Evolutionary conservation across 352 stramenopile species (phyloP).

Genomic region (Phytophthora megakarya): DNA sequence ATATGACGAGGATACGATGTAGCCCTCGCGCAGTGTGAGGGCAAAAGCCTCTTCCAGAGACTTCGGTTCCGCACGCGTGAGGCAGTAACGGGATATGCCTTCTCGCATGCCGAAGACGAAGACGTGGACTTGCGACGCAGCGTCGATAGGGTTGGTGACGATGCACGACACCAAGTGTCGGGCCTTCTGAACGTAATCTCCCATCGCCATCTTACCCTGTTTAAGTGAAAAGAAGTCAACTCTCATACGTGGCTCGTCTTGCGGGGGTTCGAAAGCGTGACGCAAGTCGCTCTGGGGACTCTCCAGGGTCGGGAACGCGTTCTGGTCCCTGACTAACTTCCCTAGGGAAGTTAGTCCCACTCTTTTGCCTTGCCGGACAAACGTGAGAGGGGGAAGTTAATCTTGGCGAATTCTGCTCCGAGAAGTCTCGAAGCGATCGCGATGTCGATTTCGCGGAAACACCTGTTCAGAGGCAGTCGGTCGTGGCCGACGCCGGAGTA

Average conservation of each 20-base stretch:
- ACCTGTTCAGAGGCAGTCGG: not conserved
- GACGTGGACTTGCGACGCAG: too few species aligned
- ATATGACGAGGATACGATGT: not conserved
- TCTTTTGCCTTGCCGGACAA: not conserved
- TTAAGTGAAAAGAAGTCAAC: not conserved
- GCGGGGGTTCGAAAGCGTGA: not conserved
- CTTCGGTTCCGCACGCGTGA: not conserved
- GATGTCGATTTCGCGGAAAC: constrained; percentile 2
- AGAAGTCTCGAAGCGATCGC: not conserved
- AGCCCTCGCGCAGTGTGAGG: not conserved
- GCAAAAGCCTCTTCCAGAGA: not conserved
- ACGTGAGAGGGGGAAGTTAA: not conserved
- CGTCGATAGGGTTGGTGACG: too few species aligned
- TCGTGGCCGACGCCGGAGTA: not conserved
- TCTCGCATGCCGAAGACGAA: not conserved
- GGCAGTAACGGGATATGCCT: not conserved
- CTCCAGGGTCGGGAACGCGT: not conserved
- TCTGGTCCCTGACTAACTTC: not conserved
- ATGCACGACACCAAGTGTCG: too few species aligned
- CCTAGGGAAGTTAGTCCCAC: not conserved
- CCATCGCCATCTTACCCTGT: not conserved
- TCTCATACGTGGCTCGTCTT: constrained; percentile 1
- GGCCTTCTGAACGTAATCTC: not conserved
- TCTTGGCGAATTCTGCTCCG: not conserved
- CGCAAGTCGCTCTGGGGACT: not conserved